A percentile compares a stretch with the other conserved stretches of the same genome.
Evolutionary conservation across 1,284 basidiomycete genomes (phyloP).

Genomic region (Vanrija pseudolonga): DNA sequence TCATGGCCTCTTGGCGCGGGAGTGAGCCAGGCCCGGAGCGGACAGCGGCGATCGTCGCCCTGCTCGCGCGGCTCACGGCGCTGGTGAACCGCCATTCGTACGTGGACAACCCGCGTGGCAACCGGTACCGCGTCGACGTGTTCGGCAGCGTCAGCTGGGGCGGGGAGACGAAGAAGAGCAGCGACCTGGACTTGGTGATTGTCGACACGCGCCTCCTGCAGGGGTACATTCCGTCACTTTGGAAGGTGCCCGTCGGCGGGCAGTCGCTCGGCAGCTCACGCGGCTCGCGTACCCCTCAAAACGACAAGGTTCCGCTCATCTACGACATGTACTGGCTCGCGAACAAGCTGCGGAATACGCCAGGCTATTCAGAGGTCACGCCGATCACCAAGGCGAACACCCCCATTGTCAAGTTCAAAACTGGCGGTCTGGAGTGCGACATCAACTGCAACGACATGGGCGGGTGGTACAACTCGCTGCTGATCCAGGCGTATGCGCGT

Average conservation of each 20-base stretch:
- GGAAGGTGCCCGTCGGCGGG: slow-evolving; percentile 12
- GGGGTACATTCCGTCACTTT: slow-evolving; percentile 28
- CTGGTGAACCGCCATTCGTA: not conserved
- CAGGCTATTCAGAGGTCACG: slow-evolving; percentile 20
- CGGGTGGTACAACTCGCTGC: slow-evolving; percentile 47
- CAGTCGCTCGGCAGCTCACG: not conserved
- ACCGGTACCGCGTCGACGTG: slow-evolving; percentile 42
- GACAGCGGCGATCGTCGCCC: not conserved
- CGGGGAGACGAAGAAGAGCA: slow-evolving; percentile 37
- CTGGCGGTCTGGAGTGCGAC: slow-evolving; percentile 32
- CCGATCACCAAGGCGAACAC: slow-evolving; percentile 33
- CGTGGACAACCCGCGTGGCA: not conserved
- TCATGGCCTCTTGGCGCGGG: not conserved
- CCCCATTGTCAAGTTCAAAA: slow-evolving; percentile 48
- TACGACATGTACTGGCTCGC: slow-evolving; percentile 37
- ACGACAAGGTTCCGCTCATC: slow-evolving; percentile 20
- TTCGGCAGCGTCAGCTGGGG: slow-evolving; percentile 50
- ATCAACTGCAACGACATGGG: slow-evolving; percentile 48
- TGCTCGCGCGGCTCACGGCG: not conserved
- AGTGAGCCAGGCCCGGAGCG: not conserved
- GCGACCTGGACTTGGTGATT: slow-evolving; percentile 45
- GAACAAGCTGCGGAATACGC: slow-evolving; percentile 9
- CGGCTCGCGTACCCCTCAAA: not conserved
- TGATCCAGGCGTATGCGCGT: slow-evolving; percentile 47
- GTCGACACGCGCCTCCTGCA: slow-evolving; percentile 32